Conservation (phyloP, 257 asterid genomes). For the Solanum stenotomum region DNA sequence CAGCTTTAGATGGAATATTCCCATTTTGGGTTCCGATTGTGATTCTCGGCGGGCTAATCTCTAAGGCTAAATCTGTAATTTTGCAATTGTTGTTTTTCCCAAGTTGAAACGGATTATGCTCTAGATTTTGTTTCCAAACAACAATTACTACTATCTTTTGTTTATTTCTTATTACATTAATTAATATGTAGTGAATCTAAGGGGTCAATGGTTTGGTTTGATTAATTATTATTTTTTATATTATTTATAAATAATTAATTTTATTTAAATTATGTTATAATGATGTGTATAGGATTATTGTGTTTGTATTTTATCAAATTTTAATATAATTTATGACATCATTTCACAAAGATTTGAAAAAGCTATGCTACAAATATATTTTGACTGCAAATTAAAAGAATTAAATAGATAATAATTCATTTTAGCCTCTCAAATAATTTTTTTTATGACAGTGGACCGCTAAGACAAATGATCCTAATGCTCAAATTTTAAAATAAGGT, state of each 20-base stretch:
- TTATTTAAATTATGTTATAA: neutral
- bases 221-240: neutral
- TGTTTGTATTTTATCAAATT: neutral
- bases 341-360: neutral
- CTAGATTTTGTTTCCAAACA: neutral
- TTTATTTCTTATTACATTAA: neutral
- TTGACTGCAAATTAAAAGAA: neutral
- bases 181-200: neutral
- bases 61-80: neutral
- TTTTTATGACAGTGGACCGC: no score
- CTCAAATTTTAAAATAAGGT: no score
- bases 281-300: neutral
- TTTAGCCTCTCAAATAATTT: no score
- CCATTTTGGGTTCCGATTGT: neutral
- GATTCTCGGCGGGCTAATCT: neutral
- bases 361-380: neutral
- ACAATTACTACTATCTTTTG: neutral
- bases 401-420: neutral
- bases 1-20: conserved; percentile 8
- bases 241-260: neutral
- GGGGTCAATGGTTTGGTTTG: neutral
- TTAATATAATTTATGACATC: neutral
- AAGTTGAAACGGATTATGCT: neutral
- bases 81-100: neutral
- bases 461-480: no score